A percentile compares a stretch with the other conserved stretches of the same genome.
These are phyloP conservation scores for Coemansia sp. DNA, from an alignment of 192 early-diverging fungal species.

Conservation along the genomic window DNA sequence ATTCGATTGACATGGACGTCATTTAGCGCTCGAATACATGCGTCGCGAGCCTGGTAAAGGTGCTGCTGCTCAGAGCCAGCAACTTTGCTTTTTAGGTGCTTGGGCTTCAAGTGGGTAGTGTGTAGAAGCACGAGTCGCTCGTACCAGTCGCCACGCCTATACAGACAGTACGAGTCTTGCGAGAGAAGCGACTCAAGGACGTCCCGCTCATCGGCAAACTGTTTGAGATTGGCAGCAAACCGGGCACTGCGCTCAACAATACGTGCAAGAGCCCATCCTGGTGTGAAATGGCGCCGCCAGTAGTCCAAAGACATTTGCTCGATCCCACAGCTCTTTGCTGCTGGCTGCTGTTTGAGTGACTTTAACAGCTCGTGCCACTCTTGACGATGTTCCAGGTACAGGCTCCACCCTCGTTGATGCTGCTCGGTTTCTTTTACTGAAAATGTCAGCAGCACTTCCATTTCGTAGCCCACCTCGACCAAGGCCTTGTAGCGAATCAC, in stretches of 20 bases:
- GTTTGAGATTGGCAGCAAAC: slow-evolving; percentile 56
- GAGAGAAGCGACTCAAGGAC: slow-evolving; percentile 58
- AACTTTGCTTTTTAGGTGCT: slow-evolving; percentile 12
- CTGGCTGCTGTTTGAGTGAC: slow-evolving; percentile 3
- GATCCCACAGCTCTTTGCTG: background rate
- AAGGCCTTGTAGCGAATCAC: slow-evolving; percentile 36
- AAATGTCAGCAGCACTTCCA: slow-evolving; percentile 23
- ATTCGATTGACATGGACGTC: slow-evolving; percentile 58
- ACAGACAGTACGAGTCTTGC: slow-evolving; percentile 57
- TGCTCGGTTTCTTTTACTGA: slow-evolving; percentile 27
- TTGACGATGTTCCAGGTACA: slow-evolving; percentile 22
- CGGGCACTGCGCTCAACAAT: slow-evolving; percentile 57
- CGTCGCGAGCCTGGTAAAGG: slow-evolving; percentile 20
- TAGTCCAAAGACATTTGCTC: slow-evolving; percentile 24
- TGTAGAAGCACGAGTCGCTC: slow-evolving; percentile 63
- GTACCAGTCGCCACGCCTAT: slow-evolving; percentile 64
- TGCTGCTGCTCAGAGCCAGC: background rate
- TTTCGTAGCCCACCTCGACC: slow-evolving; percentile 21
- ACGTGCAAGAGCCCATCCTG: slow-evolving; percentile 61
- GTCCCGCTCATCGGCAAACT: slow-evolving; percentile 55
- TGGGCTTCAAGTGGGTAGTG: slow-evolving; percentile 52
- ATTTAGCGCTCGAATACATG: slow-evolving; percentile 58
- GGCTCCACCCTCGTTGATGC: slow-evolving; percentile 35
- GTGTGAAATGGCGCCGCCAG: slow-evolving; percentile 50
- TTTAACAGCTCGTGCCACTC: slow-evolving; percentile 19